Percentiles rank a stretch among this genome's conserved stretches.
These are phyloP conservation scores for Aspergillus bertholletiae DNA, from an alignment of 495 filamentous ascomycete species.

Conservation along the genomic window DNA sequence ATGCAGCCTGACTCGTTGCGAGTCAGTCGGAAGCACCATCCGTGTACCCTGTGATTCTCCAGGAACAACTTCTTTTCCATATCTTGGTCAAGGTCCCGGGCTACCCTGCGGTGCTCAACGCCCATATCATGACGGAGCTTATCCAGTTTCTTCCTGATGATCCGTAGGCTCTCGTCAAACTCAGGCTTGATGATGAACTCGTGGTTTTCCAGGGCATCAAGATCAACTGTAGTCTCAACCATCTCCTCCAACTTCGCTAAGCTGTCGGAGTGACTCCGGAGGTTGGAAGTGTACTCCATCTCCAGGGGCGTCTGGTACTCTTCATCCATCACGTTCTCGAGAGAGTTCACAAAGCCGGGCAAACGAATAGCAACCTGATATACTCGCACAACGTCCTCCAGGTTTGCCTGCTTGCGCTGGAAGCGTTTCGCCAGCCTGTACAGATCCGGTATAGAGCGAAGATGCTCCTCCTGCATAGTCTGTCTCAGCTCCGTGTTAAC, in stretches of 20 bases:
- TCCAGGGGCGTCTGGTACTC: constrained; percentile 85
- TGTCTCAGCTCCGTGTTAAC: constrained; percentile 91
- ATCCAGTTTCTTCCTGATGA: constrained; percentile 88
- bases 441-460: constrained; percentile 89
- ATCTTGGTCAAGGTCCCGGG: constrained; percentile 84
- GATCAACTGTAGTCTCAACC: constrained; percentile 97
- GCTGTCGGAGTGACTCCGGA: constrained; percentile 71
- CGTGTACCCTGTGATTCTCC: constrained; percentile 92
- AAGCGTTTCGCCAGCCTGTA: constrained; percentile 94
- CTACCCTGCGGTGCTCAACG: constrained; percentile 71
- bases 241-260: constrained; percentile 89
- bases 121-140: constrained; percentile 81
- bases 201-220: constrained; percentile 92
- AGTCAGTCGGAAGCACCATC: constrained; percentile 95
- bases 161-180: constrained; percentile 85
- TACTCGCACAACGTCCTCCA: constrained; percentile 93
- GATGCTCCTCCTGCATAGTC: constrained; percentile 96
- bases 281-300: constrained; percentile 79
- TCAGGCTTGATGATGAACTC: constrained; percentile 99
- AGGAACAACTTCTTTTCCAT: constrained; percentile 97
- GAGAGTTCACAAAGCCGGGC: constrained; percentile 81
- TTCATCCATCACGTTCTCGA: constrained; percentile 96
- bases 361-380: constrained; percentile 93
- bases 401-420: constrained; percentile 80
- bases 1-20: constrained; percentile 90